A percentile compares a stretch with the other conserved stretches of the same genome.
Evolutionary conservation across 371 early-diverging fungal genomes (phyloP).

Genomic region (Fennellomyces sp.): DNA sequence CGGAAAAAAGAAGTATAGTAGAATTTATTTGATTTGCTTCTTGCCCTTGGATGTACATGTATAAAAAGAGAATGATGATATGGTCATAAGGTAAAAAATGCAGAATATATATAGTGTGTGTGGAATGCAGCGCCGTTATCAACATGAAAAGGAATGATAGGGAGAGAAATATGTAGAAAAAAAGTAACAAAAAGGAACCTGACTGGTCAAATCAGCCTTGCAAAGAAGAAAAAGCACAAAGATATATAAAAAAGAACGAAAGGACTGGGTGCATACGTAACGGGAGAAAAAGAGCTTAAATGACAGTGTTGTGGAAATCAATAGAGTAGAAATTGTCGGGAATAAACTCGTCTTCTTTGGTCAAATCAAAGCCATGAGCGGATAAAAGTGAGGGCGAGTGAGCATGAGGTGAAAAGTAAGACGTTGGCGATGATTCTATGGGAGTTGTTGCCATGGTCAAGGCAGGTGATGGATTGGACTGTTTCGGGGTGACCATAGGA

Average conservation of each 20-base stretch:
- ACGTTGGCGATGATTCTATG: constrained; percentile 7
- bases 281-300: background rate
- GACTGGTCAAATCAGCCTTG: background rate
- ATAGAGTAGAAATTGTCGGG: background rate
- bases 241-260: constrained; percentile 16
- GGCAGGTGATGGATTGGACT: constrained; percentile 1
- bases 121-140: background rate
- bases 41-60: background rate
- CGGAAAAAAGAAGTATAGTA: background rate
- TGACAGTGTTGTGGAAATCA: background rate
- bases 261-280: constrained; percentile 21
- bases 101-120: background rate
- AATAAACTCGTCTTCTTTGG: background rate
- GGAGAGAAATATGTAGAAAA: background rate
- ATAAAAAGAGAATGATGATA: background rate
- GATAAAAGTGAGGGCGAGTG: background rate
- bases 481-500: background rate
- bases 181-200: background rate
- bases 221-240: background rate
- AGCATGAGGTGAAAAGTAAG: constrained; percentile 7
- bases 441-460: constrained; percentile 13
- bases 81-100: constrained; percentile 4
- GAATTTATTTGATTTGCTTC: background rate
- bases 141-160: constrained; percentile 1
- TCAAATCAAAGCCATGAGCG: background rate